These are phyloP conservation scores for Gnomoniopsis smithogilvyi DNA, from an alignment of 2,329 filamentous ascomycete species.

Conservation along the genomic window DNA sequence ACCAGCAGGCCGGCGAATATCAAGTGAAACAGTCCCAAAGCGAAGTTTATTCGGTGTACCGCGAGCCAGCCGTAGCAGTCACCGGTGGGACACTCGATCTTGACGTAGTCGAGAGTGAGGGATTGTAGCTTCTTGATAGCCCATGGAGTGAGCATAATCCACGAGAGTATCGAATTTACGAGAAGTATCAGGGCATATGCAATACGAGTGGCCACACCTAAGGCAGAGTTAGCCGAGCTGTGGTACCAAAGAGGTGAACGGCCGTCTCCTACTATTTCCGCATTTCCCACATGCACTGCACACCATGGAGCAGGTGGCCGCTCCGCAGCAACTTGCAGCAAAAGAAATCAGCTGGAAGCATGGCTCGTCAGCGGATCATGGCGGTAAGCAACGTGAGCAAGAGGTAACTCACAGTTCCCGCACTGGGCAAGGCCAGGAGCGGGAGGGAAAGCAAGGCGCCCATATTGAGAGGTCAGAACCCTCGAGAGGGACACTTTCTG, in stretches of 20 bases:
- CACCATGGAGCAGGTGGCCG: constrained; percentile 92
- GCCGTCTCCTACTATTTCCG: constrained; percentile 65
- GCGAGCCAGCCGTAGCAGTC: constrained; percentile 95
- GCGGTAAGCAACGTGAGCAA: neutral
- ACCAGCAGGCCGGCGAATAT: constrained; percentile 80
- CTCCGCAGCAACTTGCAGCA: constrained; percentile 89
- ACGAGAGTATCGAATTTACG: constrained; percentile 93
- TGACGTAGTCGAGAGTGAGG: constrained; percentile 91
- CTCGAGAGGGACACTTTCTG: neutral
- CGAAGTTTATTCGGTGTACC: constrained; percentile 97
- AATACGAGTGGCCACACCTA: constrained; percentile 91
- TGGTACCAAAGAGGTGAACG: constrained; percentile 5
- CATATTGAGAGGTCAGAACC: constrained; percentile 53
- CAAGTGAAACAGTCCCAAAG: constrained; percentile 89
- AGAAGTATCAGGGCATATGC: constrained; percentile 90
- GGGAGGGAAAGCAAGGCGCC: constrained; percentile 88
- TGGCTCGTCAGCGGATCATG: constrained; percentile 5
- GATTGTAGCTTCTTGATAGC: constrained; percentile 94
- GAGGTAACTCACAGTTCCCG: constrained; percentile 68
- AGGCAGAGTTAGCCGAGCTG: constrained; percentile 18
- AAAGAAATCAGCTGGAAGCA: constrained; percentile 65
- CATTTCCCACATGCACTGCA: constrained; percentile 96
- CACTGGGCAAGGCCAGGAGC: constrained; percentile 81
- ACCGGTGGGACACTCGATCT: constrained; percentile 86
- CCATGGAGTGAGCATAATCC: constrained; percentile 99